These are phyloP conservation scores for Desmodesmus armatus DNA, from an alignment of 139 green algal genomes.

Conservation along the genomic window DNA sequence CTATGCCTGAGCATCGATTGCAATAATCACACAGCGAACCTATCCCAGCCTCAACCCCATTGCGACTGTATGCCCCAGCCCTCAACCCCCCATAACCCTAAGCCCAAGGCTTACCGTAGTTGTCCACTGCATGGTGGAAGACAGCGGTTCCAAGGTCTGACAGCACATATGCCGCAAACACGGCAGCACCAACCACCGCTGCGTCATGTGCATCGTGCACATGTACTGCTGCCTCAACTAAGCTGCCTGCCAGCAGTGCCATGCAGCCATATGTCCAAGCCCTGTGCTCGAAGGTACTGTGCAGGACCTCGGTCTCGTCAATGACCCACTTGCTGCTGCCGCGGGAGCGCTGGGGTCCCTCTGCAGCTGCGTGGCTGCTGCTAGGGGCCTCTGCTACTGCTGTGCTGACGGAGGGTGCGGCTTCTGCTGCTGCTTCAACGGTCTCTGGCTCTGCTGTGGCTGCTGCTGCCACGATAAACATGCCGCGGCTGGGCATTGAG, in stretches of 20 bases:
- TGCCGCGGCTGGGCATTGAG: no score
- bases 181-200: constrained; percentile 19
- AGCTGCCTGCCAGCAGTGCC: constrained; percentile 58
- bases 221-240: constrained; percentile 47
- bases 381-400: not conserved
- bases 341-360: not conserved
- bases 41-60: no score
- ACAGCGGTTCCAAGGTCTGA: constrained; percentile 74
- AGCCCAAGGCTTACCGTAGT: no score
- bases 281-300: constrained; percentile 65
- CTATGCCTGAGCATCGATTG: no score
- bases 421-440: constrained; percentile 22
- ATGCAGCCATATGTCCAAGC: constrained; percentile 63
- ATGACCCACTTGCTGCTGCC: constrained; percentile 62
- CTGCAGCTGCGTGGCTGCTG: constrained; percentile 32
- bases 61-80: no score
- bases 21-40: no score
- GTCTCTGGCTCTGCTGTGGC: not conserved
- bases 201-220: constrained; percentile 17
- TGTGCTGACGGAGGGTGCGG: constrained; percentile 1
- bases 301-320: constrained; percentile 62
- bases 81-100: no score
- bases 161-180: constrained; percentile 69
- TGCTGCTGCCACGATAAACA: no score
- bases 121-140: constrained; percentile 83